phyloP scores from a whole-genome alignment of 2,329 filamentous ascomycete species.

The Fusarium luffae region DNA sequence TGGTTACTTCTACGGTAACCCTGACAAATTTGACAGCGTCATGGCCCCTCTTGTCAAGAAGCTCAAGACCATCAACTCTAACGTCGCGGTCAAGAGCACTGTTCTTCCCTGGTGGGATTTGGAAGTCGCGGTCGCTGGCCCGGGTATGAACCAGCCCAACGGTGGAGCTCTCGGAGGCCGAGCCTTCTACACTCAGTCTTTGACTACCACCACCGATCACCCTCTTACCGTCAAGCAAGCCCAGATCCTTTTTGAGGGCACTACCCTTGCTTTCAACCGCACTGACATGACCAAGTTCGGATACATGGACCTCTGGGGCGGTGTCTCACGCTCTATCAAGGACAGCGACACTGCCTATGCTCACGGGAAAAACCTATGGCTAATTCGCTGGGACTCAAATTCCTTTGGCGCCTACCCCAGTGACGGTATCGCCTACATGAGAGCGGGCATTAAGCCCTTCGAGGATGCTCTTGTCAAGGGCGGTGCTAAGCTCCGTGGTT shows the following conservation, averaged over 20 bases:
- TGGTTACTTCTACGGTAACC: slow-evolving; percentile 45
- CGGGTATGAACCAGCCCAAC: slow-evolving; percentile 37
- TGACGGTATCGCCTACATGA: slow-evolving; percentile 36
- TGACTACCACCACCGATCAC: slow-evolving; percentile 39
- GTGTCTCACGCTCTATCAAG: slow-evolving; percentile 36
- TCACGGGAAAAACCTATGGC: slow-evolving; percentile 41
- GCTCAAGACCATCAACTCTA: slow-evolving; percentile 26
- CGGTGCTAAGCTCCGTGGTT: slow-evolving; percentile 39
- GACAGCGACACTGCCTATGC: slow-evolving; percentile 39
- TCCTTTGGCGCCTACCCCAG: slow-evolving; percentile 38
- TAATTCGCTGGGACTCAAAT: slow-evolving; percentile 40
- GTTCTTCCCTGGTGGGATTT: slow-evolving; percentile 41
- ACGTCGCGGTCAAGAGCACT: slow-evolving; percentile 24
- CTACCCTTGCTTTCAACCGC: slow-evolving; percentile 39
- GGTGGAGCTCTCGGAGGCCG: slow-evolving; percentile 39
- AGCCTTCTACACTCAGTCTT: slow-evolving; percentile 38
- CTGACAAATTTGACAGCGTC: slow-evolving; percentile 29
- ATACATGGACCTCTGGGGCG: slow-evolving; percentile 44
- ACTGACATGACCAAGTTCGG: slow-evolving; percentile 39
- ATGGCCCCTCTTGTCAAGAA: slow-evolving; percentile 27
- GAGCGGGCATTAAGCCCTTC: slow-evolving; percentile 39
- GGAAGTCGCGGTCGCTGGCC: slow-evolving; percentile 32
- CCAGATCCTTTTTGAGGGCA: slow-evolving; percentile 29
- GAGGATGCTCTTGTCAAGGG: slow-evolving; percentile 32
- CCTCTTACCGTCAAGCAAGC: slow-evolving; percentile 39